Percentiles rank a stretch among this genome's conserved stretches.
These are phyloP conservation scores for Daedaleopsis nitida DNA, from an alignment of 768 basidiomycete genomes.

Conservation along the genomic window DNA sequence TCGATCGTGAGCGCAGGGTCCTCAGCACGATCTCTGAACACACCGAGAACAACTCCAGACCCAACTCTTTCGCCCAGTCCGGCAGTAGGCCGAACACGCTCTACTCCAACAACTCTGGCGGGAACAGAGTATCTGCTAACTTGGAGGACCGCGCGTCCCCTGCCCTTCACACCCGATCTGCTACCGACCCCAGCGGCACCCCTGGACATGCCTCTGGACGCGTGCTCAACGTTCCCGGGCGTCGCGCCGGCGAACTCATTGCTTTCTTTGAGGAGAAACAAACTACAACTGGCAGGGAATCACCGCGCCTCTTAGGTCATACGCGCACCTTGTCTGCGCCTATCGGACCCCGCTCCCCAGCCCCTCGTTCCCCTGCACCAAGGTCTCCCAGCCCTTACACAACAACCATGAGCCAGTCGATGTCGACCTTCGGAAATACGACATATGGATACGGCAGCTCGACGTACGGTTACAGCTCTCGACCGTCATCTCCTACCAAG, in stretches of 20 bases:
- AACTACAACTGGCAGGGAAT: constrained; percentile 32
- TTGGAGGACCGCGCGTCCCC: constrained; percentile 41
- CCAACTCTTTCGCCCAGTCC: constrained; percentile 41
- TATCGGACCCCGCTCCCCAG: constrained; percentile 33
- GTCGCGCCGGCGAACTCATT: constrained; percentile 68
- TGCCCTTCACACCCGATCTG: constrained; percentile 52
- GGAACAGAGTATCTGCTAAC: constrained; percentile 48
- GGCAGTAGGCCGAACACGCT: constrained; percentile 35
- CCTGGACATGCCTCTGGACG: constrained; percentile 33
- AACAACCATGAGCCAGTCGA: constrained; percentile 38
- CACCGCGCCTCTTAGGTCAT: constrained; percentile 43
- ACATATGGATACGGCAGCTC: constrained; percentile 40
- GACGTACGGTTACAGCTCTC: constrained; percentile 38
- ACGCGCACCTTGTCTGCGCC: constrained; percentile 53
- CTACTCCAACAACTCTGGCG: constrained; percentile 47
- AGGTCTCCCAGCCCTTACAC: constrained; percentile 41
- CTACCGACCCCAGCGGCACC: constrained; percentile 57
- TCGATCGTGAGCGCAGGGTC: constrained; percentile 46
- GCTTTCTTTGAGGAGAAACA: constrained; percentile 70
- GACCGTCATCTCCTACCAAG: constrained; percentile 52
- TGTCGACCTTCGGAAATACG: constrained; percentile 40
- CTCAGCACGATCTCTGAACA: constrained; percentile 80
- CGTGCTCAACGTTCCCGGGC: constrained; percentile 35
- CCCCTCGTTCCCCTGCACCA: constrained; percentile 32
- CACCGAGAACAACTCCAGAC: constrained; percentile 71